Evolutionary conservation across 345 rosid species (phyloP), one percentile per base, ranked within the genome.

Genomic region (Corchorus capsularis): DNA sequence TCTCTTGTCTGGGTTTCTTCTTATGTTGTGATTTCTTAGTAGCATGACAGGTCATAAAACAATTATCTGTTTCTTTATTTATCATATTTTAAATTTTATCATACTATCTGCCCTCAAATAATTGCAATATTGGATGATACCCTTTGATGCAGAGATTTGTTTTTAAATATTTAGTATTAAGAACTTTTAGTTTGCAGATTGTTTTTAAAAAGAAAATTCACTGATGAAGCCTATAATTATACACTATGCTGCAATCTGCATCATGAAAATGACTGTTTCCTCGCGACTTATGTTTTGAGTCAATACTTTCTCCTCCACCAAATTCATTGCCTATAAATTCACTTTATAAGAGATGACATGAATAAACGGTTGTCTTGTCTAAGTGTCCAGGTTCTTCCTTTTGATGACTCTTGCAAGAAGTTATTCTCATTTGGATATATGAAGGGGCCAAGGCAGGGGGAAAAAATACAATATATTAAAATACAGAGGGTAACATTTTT

Each of bases 11-110:
- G 59, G 14, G 32, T 69, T 27, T 69, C 19, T 32, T 61, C 34
- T 11, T 62, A 27, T 69, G 59, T 50, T 69, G 57, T 50, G 72
- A 32, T 49, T 43, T 69, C 59, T 71, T 16, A n/a, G 32, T 53
- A 71, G 62, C 63, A 2, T 54, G 63, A 63, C 62, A 71, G 74
- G 17, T 52, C 73, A 16, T 34, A 69, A 52, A 69, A 17, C 15
- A 32, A 69, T 69, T 16, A 66, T 22, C 14, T 47, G 60, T 52
- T 67, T 46, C 16, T 45, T 66, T n/a, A 20, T 67, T 67, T 27
- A 27, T 27, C 27, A 27, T 27, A 27, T 1, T 27, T 27, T 27
- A 0, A 27, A 39, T 39, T 39, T 46, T 46, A 12, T 45, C 71
- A 4, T 75, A 41, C 50, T 15, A 1, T 43, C 50, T 41, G 50